Evolutionary conservation across 176 grass and related monocot species (phyloP).

Genomic region (Cenchrus purpureus): DNA sequence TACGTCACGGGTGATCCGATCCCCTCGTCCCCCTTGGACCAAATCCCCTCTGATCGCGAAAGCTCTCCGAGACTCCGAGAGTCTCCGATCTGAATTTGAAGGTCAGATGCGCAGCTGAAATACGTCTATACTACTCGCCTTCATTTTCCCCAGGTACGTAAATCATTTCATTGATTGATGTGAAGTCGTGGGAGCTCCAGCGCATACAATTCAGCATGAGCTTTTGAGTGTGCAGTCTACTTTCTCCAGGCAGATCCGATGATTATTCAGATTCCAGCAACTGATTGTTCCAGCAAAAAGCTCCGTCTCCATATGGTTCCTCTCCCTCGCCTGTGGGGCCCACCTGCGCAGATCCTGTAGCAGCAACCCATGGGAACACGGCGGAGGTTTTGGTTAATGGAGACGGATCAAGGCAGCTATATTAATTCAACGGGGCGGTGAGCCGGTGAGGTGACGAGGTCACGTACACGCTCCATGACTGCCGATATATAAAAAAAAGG

Average conservation of each 20-base stretch:
- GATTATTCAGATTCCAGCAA: not conserved
- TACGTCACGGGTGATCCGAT: not conserved
- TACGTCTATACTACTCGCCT: not conserved
- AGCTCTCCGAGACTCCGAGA: not conserved
- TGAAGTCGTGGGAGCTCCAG: not conserved
- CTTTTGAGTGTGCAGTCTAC: not conserved
- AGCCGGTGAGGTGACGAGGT: constrained; percentile 11
- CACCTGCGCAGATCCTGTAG: not conserved
- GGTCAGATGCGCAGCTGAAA: not conserved
- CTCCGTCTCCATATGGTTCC: not conserved
- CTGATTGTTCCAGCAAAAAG: not conserved
- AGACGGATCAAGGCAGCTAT: not conserved
- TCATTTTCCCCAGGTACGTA: not conserved
- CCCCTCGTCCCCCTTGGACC: not conserved
- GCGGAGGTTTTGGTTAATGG: not conserved
- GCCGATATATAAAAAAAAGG: not conserved
- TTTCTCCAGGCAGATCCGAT: not conserved
- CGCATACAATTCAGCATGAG: not conserved
- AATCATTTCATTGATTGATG: not conserved
- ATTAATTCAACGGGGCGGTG: constrained; percentile 4
- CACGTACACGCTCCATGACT: constrained; percentile 1
- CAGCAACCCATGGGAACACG: not conserved
- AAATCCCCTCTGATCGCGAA: not conserved
- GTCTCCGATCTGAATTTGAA: not conserved
- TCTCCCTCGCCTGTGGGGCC: not conserved